Base-by-base conservation (phyloP, 306 rosid genomes). In the Vigna radiata region DNA sequence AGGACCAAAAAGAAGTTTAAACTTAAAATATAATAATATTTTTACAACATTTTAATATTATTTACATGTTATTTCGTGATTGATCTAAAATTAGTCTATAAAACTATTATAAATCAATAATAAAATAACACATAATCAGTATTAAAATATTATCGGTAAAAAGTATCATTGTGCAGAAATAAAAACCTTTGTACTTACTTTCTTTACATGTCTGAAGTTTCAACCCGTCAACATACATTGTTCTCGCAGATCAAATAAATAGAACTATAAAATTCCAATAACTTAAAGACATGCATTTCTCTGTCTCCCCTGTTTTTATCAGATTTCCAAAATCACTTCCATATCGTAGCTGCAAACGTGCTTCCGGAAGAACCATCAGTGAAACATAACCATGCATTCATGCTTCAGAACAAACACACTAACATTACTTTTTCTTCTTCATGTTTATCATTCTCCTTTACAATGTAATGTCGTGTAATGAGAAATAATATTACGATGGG, bases 181-280 rank as follows among this genome's bases (percentile, higher is more conserved):
- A 29, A 29, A 29, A 29, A 29, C 27, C 19, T 36, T 60, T 65
- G 12, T 41, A 19, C 18, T 18, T 10, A 11, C 15, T 16, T 43
- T 18, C 53, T 43, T 66, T 66, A 33, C 49, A 1, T 66, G 12
- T 41, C 5, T 37, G 18, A 66, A 66, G 11, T 66, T 66, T 41
- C 53, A 64, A 64, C 29, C 70, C 50, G 50, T 39, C 70, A 64
- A 64, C 4, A 39, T 66, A 41, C 31, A 66, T 39, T 19, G 53
- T 41, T 66, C 31, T 39, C 17, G 31, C 16, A 41, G 31, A 39
- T 41, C 52, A 65, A 39, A 41, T 65, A 65, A 17, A 64, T 64
- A 17, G 11, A 65, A 39, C 29, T 39, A 64, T 29, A 29, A 37
- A 17, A 17, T 39, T 37, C 29, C 4, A 65, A 41, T 1, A 33